Base-by-base conservation (phyloP, 768 basidiomycete species). In the Boletus subparvulus region DNA sequence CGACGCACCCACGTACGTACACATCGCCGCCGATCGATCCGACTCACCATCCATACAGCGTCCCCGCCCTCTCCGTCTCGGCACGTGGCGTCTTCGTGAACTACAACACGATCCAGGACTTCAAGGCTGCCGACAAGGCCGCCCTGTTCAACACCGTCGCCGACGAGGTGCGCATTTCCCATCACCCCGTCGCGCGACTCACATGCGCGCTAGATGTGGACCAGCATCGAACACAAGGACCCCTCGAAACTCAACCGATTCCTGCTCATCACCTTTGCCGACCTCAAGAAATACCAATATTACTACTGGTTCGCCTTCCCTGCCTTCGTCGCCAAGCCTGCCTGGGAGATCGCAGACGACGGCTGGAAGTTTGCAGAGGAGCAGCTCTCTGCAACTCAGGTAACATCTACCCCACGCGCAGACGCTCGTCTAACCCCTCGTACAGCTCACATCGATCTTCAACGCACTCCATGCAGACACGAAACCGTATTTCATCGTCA, bases 281-380 rank as follows among this genome's bases (percentile, higher is more conserved):
- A 99, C 73, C 85, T 99, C 63, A 99, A 98, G 80, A 98, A 95
- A 72, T 98, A 97, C 78, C 89, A 88, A 62, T 98, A 94, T 69
- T 94, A 88, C 67, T 98, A 98, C 74, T 99, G 96, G 97, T 98
- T 98, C 67, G 90, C 91, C 0, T 97, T 98, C 71, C 96, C 97
- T 3, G 93, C 95, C 0, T 87, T 98, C 61, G 87, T 88, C 0
- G 78, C 90, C 21, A 93, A 92, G 62, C 94, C 97, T 8, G 84
- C 88, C 6, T 98, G 95, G 95, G 87, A 92, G 76, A 86, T 91
- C 61, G 75, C 77, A 35, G 81, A 78, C 7, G 67, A 73, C 12
- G 88, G 86, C 0, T 90, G 89, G 84, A 74, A 68, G 47, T 51
- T 61, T 32, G 87, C 83, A 4, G 69, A 73, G 0, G 75, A 74